A percentile compares a stretch with the other conserved stretches of the same genome.
These are phyloP conservation scores for Microbotryomycetes sp. DNA, from an alignment of 1,284 basidiomycete species.

Conservation along the genomic window DNA sequence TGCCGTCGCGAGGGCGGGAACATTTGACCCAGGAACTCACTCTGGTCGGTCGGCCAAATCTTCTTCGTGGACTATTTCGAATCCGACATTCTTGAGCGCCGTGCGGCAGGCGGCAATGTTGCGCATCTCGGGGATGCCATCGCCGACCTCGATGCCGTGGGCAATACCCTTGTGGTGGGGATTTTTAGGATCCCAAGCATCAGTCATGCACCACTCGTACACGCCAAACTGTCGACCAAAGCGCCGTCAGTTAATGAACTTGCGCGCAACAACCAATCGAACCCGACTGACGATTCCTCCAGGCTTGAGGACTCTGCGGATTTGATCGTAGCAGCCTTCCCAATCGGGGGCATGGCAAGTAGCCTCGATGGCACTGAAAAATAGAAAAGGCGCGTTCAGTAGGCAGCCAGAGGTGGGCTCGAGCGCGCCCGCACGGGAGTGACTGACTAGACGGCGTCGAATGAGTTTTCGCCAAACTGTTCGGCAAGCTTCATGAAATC, in stretches of 20 bases:
- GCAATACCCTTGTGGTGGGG: conserved; percentile 82
- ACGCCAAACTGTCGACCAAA: conserved; percentile 68
- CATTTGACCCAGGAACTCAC: conserved; percentile 14
- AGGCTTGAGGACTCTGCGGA: conserved; percentile 90
- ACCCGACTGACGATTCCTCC: conserved; percentile 71
- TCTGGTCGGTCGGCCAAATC: conserved; percentile 74
- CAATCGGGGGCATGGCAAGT: conserved; percentile 93
- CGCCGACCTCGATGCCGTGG: conserved; percentile 68
- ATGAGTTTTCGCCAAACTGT: conserved; percentile 86
- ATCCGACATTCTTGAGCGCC: conserved; percentile 78
- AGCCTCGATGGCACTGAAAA: conserved; percentile 79
- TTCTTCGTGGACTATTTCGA: conserved; percentile 83
- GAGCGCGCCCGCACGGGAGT: neutral
- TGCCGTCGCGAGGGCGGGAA: neutral
- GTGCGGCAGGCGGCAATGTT: conserved; percentile 62
- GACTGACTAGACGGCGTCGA: conserved; percentile 68
- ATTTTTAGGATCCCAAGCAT: conserved; percentile 78
- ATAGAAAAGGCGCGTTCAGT: too few species aligned
- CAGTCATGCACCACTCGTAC: conserved; percentile 99
- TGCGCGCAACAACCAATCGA: neutral
- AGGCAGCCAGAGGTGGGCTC: neutral
- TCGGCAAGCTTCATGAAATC: conserved; percentile 95
- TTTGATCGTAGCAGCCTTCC: conserved; percentile 92
- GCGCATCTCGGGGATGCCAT: conserved; percentile 98
- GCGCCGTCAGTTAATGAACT: neutral